Evolutionary conservation across 2,329 filamentous ascomycete species (phyloP), one percentile per base, ranked within the genome.

Genomic region (Chaetomium sp.): DNA sequence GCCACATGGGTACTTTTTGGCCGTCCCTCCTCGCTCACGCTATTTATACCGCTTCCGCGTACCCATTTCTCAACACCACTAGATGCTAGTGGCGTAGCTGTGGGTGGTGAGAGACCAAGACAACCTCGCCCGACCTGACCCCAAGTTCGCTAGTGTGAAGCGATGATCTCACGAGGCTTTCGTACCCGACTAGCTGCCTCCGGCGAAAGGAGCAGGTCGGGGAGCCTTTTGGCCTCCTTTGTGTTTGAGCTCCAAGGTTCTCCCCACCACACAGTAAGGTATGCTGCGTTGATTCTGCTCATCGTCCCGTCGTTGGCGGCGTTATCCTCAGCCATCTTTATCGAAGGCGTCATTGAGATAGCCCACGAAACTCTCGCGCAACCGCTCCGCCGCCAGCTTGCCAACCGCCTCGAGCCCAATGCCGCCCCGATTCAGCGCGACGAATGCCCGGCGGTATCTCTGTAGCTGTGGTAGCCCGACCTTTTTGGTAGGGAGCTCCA

Each of bases 381-480:
- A 81, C 70, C 85, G 82, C 31, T 80, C 79, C 1, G 80, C 82
- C 6, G 78, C 79, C 74, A 87, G 77, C 68, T 82, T 85, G 1
- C 83, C 82, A 3, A 86, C 81, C 1, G 77, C 78, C 70, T 87
- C 85, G 63, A 81, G 78, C 55, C 80, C 87, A 65, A 85, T 93
- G 73, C 82, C 90, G 72, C 79, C 92, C 58, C 92, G 81, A 70
- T 93, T 93, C 74, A 96, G 75, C 5, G 83, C 85, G 70, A 94
- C 87, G 77, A 91, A 96, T 57, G 92, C 90, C 71, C 92, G 83
- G 65, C 92, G 82, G 70, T 93, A 79, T 68, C 92, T 83, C 78
- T 96, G 92, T 69, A 96, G 78, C 74, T 92, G 90, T 9, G 91
- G 88, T 51, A 95, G 74, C 1, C 88, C 88, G 57, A 92, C 78